phyloP scores from a whole-genome alignment of 148 eudicot genomes.

The Silene latifolia region DNA sequence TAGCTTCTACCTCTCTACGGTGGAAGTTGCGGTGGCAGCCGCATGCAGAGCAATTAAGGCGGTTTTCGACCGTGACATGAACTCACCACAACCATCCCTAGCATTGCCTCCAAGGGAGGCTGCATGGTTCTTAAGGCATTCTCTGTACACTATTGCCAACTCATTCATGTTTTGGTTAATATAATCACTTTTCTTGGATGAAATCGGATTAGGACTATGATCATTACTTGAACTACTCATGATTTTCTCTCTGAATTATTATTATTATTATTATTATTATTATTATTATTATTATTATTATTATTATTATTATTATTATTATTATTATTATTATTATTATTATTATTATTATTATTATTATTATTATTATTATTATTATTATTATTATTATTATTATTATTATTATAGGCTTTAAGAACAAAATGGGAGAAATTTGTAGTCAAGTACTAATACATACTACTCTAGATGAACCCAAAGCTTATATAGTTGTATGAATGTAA shows the following conservation, averaged over 20 bases:
- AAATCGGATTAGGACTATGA: slow-evolving; percentile 9
- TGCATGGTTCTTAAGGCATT: slow-evolving; percentile 63
- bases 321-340: no score
- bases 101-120: slow-evolving; percentile 44
- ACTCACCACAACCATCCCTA: slow-evolving; percentile 57
- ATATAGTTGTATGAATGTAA: slow-evolving; percentile 16
- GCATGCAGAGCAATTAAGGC: slow-evolving; percentile 49
- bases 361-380: no score
- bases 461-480: background rate
- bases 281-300: no score
- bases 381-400: no score
- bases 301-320: no score
- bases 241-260: no score
- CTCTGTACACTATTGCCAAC: slow-evolving; percentile 30
- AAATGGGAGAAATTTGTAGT: no score
- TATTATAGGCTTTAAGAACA: no score
- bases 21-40: slow-evolving; percentile 65
- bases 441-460: no score
- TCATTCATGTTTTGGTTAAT: slow-evolving; percentile 16
- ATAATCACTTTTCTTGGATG: no score
- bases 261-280: no score
- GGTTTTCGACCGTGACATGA: slow-evolving; percentile 31
- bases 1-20: slow-evolving; percentile 26
- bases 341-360: no score
- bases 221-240: slow-evolving; percentile 21